These are phyloP conservation scores for Mikania micrantha DNA, from an alignment of 129 eudicot genomes.

Conservation along the genomic window DNA sequence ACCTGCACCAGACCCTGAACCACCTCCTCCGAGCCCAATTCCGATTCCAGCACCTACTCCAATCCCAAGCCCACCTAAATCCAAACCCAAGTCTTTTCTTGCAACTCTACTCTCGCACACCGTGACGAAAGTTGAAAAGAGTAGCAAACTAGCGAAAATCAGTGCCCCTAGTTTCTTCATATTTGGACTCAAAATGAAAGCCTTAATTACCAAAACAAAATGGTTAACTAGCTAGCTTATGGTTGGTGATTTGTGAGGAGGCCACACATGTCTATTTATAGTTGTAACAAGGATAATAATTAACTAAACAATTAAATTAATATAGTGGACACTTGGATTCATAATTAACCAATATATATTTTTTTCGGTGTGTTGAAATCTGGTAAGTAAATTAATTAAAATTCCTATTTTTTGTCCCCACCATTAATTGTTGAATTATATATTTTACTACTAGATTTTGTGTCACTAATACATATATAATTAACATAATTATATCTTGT, in stretches of 20 bases:
- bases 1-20: constrained; percentile 41
- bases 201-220: not conserved
- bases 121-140: constrained; percentile 21
- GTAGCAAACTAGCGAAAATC: constrained; percentile 19
- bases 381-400: not conserved
- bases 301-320: not conserved
- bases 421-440: not conserved
- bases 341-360: not conserved
- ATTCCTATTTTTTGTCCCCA: not conserved
- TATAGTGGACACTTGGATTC: constrained; percentile 1
- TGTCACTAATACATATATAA: not conserved
- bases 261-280: not conserved
- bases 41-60: constrained; percentile 65
- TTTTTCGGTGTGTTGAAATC: not conserved
- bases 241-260: not conserved
- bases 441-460: not conserved
- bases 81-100: constrained; percentile 53
- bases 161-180: constrained; percentile 27
- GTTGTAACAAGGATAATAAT: not conserved
- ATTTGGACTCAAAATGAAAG: not conserved
- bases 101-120: constrained; percentile 53
- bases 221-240: not conserved
- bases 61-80: constrained; percentile 53
- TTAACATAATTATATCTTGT: too few species aligned
- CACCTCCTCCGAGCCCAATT: constrained; percentile 59